Base-by-base conservation (phyloP, 306 rosid genomes). In the Cucurbita pepo region DNA sequence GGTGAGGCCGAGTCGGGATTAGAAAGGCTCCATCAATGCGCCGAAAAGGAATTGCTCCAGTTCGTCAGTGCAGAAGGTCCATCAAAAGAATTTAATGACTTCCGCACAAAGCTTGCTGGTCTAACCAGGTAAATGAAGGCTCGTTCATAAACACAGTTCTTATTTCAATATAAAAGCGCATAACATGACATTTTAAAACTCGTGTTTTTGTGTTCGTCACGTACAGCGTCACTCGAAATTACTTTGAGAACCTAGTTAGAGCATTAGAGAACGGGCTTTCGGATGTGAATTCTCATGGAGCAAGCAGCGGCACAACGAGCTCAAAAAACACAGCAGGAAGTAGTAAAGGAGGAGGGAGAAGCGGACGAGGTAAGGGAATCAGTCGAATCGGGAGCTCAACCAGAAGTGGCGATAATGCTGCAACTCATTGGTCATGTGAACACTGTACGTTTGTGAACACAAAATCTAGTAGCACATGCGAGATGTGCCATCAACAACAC, bases 1-100 rank as follows among this genome's bases (percentile, higher is more conserved):
- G 95, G 95, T 77, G 95, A 88, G 80, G 95, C 95, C 0, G 95
- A 88, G 74, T 88, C 95, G n/a, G 90, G 90, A 78, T 78, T 88
- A 78, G 95, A 88, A 82, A 82, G 95, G 72, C 95, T 88, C 59
- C 95, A 88, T 83, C 95, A 88, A 72, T 88, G 95, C 47, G 95
- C 95, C 5, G 95, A 88, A 74, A 88, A 88, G 88, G 95, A 88
- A 72, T 73, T 88, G 37, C 89, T 81, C 41, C 76, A 81, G 76
- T 88, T 81, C 77, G 90, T 88, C 48, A 83, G 9, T 78, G 72
- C 85, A 59, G 94, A 86, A 36, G 82, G 86, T 36, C 88, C 89
- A 69, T 81, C 89, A 56, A 76, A 52, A 76, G 90, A 88, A 30
- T 88, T 88, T 72, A 88, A 88, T 34, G 90, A 86, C 79, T 88